Base-by-base conservation (phyloP, 208 protist genomes). In the Balamuthia mandrillaris region DNA sequence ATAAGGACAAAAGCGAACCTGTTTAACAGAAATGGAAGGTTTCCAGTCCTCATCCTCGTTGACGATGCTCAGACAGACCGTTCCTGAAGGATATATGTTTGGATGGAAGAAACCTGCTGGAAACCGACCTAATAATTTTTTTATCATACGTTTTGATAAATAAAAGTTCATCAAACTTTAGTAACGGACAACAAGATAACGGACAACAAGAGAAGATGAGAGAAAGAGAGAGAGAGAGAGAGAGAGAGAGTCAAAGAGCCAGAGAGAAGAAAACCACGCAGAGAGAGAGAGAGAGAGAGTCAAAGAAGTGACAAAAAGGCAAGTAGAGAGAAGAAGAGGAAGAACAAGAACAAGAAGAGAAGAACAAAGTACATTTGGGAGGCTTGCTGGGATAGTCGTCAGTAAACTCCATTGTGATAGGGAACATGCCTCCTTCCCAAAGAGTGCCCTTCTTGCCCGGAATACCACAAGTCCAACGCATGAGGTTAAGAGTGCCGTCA, bases 11-110 rank as follows among this genome's bases (percentile, higher is more conserved):
- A 9, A 1, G 58, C 6, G 27, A 29, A 91, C 91, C 90, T 98
- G 96, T 90, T 99, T 99, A 31, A 99, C 92, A 1, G 96, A 99
- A 33, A 99, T 96, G 39, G 94, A 95, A 27, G 98, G 97, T 81
- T 97, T 95, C 98, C 98, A 99, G 84, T 98, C 97, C 87, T 99
- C 98, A 60, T 99, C 97, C 83, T 99, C 98, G 85, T 99, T 99
- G 1, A 99, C 85, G 70, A 99, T 97, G n/a, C 94, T 97, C 3
- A 99, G 88, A 91, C 98, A 99, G 21, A 99, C 97, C 6, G 97
- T 99, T 29, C 98, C 98, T 54, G 95, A 97, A 0, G 97, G 97
- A 87, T 98, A 99, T 4, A 99, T 92, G 88, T 99, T 99, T 21
- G 98, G 98, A 90, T 99, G 98, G 88, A 99, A 99, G 18, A 99